Evolutionary conservation across 1,284 basidiomycete species (phyloP).

Genomic region (Ceratobasidium theobromae): DNA sequence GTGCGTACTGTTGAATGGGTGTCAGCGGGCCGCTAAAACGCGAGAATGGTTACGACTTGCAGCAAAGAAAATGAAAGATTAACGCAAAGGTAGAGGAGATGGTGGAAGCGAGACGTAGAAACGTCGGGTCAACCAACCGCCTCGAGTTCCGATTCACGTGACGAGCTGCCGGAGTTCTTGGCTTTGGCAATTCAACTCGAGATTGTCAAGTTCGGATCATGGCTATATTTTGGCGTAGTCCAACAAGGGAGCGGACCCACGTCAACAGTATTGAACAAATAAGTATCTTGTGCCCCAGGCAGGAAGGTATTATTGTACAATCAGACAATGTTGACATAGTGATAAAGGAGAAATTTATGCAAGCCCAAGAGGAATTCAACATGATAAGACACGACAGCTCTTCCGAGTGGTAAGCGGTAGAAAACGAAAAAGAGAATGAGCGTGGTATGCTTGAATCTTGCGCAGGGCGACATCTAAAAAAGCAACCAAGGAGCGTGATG

Average conservation of each 20-base stretch:
- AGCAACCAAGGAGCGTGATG: background rate
- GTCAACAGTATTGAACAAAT: conserved; percentile 6
- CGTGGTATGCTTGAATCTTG: conserved; percentile 19
- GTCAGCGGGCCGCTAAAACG: background rate
- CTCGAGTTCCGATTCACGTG: background rate
- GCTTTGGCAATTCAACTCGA: background rate
- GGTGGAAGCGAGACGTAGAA: background rate
- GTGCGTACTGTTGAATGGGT: background rate
- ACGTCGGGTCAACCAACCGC: background rate
- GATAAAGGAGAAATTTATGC: conserved; percentile 5
- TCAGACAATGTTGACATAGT: conserved; percentile 11
- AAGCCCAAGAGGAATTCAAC: conserved; percentile 31
- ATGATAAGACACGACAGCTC: conserved; percentile 27
- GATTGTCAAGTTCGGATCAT: background rate
- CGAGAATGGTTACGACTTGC: background rate
- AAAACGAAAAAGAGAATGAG: conserved; percentile 29
- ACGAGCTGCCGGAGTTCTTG: background rate
- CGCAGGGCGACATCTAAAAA: conserved; percentile 7
- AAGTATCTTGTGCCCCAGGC: conserved; percentile 31
- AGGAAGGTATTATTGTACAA: conserved; percentile 31
- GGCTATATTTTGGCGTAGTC: background rate
- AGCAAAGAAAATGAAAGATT: background rate
- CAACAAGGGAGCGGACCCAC: background rate
- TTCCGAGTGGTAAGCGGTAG: background rate
- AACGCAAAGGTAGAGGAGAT: background rate